Conservation (phyloP, 2,329 filamentous ascomycete species). For the Periconia sp. region DNA sequence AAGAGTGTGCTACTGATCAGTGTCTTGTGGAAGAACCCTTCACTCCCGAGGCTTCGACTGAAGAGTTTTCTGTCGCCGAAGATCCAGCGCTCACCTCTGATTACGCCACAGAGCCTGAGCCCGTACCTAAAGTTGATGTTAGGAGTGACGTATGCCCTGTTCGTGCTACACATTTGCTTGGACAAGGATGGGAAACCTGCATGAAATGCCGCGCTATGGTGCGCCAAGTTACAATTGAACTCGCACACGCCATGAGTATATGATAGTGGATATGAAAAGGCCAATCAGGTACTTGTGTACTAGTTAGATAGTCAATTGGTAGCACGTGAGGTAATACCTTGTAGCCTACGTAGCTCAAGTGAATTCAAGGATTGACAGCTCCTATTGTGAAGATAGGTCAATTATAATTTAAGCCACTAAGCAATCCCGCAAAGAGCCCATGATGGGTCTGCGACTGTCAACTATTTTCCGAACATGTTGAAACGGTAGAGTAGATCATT, state of each 20-base stretch:
- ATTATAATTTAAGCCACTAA: no score
- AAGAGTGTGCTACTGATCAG: not conserved
- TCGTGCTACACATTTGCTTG: conserved; percentile 9
- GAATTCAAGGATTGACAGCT: no score
- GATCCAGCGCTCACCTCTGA: not conserved
- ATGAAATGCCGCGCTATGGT: conserved; percentile 9
- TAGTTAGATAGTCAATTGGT: not conserved
- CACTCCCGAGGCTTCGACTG: not conserved
- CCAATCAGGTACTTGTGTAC: not conserved
- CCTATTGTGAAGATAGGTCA: no score
- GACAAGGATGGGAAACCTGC: conserved; percentile 7
- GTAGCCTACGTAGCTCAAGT: no score
- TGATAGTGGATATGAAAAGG: conserved; percentile 4
- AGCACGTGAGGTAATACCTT: no score
- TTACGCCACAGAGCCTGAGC: not conserved
- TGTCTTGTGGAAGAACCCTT: not conserved
- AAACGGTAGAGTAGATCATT: no score
- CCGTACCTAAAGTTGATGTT: not conserved
- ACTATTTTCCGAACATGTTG: no score
- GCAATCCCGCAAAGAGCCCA: no score
- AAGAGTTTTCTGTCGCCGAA: conserved; percentile 2
- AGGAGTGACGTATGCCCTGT: conserved; percentile 4
- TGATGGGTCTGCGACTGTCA: no score
- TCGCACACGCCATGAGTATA: not conserved
- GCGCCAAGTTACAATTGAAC: conserved; percentile 7